Conservation (phyloP, 1,139 yeast species). For the Kodamaea derodonti region DNA sequence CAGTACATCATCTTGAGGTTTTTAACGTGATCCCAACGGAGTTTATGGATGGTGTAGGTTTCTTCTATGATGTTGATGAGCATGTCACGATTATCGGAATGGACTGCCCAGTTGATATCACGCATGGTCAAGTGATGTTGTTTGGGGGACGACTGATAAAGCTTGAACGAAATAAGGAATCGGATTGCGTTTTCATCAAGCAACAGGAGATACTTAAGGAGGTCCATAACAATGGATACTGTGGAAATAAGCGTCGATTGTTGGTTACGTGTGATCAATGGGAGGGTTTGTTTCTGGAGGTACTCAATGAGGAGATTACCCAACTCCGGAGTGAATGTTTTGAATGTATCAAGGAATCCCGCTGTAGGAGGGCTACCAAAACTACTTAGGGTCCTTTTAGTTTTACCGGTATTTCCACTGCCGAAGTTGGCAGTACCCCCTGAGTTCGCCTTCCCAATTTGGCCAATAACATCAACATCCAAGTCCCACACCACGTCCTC, state of each 20-base stretch:
- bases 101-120: slow-evolving; percentile 85
- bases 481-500: slow-evolving; percentile 34
- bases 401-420: not conserved
- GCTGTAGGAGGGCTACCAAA: slow-evolving; percentile 22
- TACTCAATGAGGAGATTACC: slow-evolving; percentile 54
- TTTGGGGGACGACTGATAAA: slow-evolving; percentile 51
- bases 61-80: slow-evolving; percentile 54
- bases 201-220: slow-evolving; percentile 43
- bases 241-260: slow-evolving; percentile 78
- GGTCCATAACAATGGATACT: slow-evolving; percentile 56
- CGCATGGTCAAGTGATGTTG: slow-evolving; percentile 58
- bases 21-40: slow-evolving; percentile 59
- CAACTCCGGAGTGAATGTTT: slow-evolving; percentile 40
- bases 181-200: slow-evolving; percentile 73
- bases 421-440: not conserved
- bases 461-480: slow-evolving; percentile 22
- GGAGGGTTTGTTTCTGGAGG: slow-evolving; percentile 63
- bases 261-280: slow-evolving; percentile 85
- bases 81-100: slow-evolving; percentile 73
- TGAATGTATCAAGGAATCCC: slow-evolving; percentile 24
- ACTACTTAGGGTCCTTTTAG: not conserved
- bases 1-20: slow-evolving; percentile 71
- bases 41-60: slow-evolving; percentile 32
- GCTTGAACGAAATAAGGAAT: slow-evolving; percentile 67
- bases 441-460: slow-evolving; percentile 3